Base-by-base conservation (phyloP, 495 filamentous ascomycete genomes). In the Trichoderma orchidacearum region DNA sequence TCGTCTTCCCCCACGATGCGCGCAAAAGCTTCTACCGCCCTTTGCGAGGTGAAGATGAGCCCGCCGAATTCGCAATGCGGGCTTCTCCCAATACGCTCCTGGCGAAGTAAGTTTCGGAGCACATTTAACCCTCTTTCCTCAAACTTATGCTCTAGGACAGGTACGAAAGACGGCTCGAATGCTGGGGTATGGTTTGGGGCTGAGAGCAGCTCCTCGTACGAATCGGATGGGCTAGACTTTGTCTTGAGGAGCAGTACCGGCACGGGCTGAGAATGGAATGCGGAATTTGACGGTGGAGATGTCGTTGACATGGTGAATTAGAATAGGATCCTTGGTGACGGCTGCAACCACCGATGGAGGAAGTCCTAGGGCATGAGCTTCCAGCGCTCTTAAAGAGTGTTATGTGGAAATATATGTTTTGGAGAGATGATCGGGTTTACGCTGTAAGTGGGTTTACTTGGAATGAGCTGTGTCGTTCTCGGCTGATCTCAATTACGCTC, bases 1-100 rank as follows among this genome's bases (percentile, higher is more conserved):
- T 67, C 66, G 29, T 70, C 66, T 36, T 73, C 72, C 30, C 72
- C 69, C n/a, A 92, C 73, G n/a, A 91, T 72, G 30, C 74, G 65
- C 11, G 81, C 73, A 60, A 95, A 91, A 1, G 83, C 90, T 62
- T 96, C 93, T 11, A 96, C 93, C 5, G 93, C 87, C 18, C 94
- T 81, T 65, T 97, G 94, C 17, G 89, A 95, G 0, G 93, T 98
- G 67, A 98, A 94, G 51, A 96, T 86, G 53, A 96, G 65, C 1
- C 88, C 91, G 12, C 89, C 89, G 68, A 95, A 95, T 58, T 72
- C 66, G 53, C 69, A 59, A 9, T 59, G 66, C 27, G 56, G 30
- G 41, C 58, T 28, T 3, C 21, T 59, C 31, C 62, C 66, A 56
- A 79, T 73, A n/a, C 59, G 50, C 25, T 61, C 63, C 18, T 58